Evolutionary conservation across 306 rosid genomes (phyloP), one percentile per base, ranked within the genome.

Genomic region (Gynostemma pentaphyllum): DNA sequence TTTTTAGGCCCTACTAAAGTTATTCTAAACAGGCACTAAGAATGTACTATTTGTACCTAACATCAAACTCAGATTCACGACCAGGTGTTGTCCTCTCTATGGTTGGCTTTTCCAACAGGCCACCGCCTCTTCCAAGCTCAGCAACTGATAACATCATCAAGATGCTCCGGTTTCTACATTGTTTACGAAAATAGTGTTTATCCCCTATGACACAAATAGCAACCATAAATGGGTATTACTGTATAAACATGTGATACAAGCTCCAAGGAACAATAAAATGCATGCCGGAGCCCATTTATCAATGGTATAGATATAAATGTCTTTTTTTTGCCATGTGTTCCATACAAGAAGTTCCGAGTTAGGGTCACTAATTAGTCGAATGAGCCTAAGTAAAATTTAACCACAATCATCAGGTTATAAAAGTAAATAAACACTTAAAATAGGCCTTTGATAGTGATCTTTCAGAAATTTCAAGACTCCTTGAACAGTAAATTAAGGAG

Each of bases 41-140:
- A 16, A 18, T 24, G 27, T 48, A 21, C 21, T 10, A 50, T 60
- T 4, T 34, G 12, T 70, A 78, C 97, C 90, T 81, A 27, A 76
- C 51, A 28, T 90, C 85, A 71, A 85, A 90, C 70, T 90, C 90
- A 32, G 95, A 87, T 71, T 90, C 88, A 7, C 94, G 87, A 15
- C 90, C 81, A 37, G 95, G 95, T 16, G 81, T 62, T 32, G 97
- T 83, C 78, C 47, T 87, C 84, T 90, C 95, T 68, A 71, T 82
- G 60, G 88, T 76, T 57, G 95, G 97, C 75, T 70, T 87, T 55
- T 90, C 97, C 86, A 90, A 75, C 78, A 90, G 28, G 21, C 95
- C 94, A 5, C 95, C 94, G 4, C 95, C 84, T 78, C 76, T 87
- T 12, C 86, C 92, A 14, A 49, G 51, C 75, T 66, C 79, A 14